These are phyloP conservation scores for Leishmania gerbilli DNA, from an alignment of 208 protist genomes.

Conservation along the genomic window DNA sequence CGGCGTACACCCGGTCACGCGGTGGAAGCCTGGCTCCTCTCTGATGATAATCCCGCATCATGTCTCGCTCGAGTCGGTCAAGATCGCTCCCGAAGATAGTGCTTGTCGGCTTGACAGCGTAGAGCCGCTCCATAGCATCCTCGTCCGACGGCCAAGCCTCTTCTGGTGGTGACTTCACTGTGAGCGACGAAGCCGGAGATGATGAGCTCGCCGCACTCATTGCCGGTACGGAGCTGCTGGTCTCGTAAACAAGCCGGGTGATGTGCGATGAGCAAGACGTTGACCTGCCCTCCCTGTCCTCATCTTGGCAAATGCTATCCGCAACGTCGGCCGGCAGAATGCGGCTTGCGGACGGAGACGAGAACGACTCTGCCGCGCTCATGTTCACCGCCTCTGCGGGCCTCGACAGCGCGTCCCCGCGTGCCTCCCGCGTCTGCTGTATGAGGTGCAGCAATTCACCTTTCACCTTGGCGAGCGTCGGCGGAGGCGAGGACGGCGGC, in stretches of 20 bases:
- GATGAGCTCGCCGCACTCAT: conserved; percentile 21
- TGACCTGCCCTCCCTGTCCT: not conserved
- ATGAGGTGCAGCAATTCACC: conserved; percentile 22
- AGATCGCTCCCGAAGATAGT: conserved; percentile 80
- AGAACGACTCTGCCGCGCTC: not conserved
- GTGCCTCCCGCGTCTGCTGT: conserved; percentile 18
- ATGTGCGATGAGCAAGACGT: not conserved
- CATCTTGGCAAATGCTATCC: not conserved
- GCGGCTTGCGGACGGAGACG: conserved; percentile 12
- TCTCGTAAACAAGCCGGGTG: not conserved
- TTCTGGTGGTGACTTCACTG: conserved; percentile 12
- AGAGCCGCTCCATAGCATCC: conserved; percentile 40
- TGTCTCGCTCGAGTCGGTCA: conserved; percentile 76
- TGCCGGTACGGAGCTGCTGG: not conserved
- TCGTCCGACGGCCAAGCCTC: conserved; percentile 38
- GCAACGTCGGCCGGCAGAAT: conserved; percentile 20
- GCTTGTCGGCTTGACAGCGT: conserved; percentile 49
- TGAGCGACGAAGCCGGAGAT: conserved; percentile 13
- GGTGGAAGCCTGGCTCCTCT: conserved; percentile 41
- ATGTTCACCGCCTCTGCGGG: not conserved
- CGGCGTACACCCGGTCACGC: conserved; percentile 51
- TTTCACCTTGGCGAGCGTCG: conserved; percentile 22
- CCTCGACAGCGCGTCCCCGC: conserved; percentile 16
- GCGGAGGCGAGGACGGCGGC: not conserved
- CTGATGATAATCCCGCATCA: conserved; percentile 79